Evolutionary conservation across 2,329 filamentous ascomycete genomes (phyloP), one percentile per base, ranked within the genome.

Genomic region (Talaromyces sp.): DNA sequence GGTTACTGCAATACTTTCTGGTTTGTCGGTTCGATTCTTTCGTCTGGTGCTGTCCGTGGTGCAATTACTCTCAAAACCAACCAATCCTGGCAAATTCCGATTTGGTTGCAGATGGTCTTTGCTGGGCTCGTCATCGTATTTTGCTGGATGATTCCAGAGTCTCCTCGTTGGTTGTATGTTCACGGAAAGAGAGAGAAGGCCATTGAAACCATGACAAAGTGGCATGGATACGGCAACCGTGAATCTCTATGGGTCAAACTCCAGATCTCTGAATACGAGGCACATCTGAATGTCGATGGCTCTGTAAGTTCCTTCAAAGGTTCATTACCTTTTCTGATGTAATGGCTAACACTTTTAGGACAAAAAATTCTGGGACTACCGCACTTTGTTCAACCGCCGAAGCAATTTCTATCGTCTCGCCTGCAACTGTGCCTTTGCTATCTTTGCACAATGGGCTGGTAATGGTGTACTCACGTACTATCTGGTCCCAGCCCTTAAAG

Each of bases 11-110:
- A 84, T 68, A 79, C 77, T 3, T 80, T 80, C 67, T 82, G 79
- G 78, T 81, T 79, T 67, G 75, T 80, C 14, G 87, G 76, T n/a
- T 72, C 74, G 2, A 87, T 88, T 57, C 77, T 86, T 6, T 84
- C 85, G 1, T 80, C 80, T 10, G 85, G 84, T 75, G 80, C 82
- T 2, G 80, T 84, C 3, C 84, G 85, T 63, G 86, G 84, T 77
- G 69, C 69, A 16, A 63, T 73, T 14, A 64, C 66, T 35, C 66
- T 69, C n/a, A 68, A 76, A 5, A 77, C 81, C 10, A 79, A 79
- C 39, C 71, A 71, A 45, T 82, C 85, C 0, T 90, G 88, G 88
- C 78, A 84, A 31, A 81, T 87, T 19, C 87, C 87, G 0, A 81
- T 87, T 8, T 78, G 85, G 69, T 74, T 85, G 2, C 84, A 87